These are phyloP conservation scores for Nemania sp. DNA, from an alignment of 2,329 filamentous ascomycete species.

Conservation along the genomic window DNA sequence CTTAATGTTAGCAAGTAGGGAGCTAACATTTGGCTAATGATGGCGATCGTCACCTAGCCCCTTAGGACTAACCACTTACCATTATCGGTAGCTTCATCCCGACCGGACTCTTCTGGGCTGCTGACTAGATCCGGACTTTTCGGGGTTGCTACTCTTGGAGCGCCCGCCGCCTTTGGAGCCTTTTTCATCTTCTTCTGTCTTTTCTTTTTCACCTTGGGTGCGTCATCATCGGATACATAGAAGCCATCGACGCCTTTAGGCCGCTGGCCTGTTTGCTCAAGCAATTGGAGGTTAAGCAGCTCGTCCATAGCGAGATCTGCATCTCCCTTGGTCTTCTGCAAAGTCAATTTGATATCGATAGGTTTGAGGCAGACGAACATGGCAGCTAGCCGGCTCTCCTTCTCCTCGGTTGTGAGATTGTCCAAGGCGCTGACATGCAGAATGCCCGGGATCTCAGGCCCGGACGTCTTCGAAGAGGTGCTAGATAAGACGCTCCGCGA, in stretches of 20 bases:
- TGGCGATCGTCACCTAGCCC: neutral
- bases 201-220: constrained; percentile 55
- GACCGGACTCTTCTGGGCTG: constrained; percentile 27
- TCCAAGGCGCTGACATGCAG: constrained; percentile 51
- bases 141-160: constrained; percentile 32
- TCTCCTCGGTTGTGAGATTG: constrained; percentile 67
- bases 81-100: constrained; percentile 31
- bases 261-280: constrained; percentile 74
- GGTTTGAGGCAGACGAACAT: constrained; percentile 79
- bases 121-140: constrained; percentile 27
- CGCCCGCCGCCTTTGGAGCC: constrained; percentile 41
- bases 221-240: constrained; percentile 65
- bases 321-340: constrained; percentile 76
- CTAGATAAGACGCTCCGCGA: constrained; percentile 42
- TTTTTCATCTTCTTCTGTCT: constrained; percentile 50
- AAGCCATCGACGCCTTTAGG: constrained; percentile 88
- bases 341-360: constrained; percentile 73
- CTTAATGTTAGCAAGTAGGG: constrained; percentile 30
- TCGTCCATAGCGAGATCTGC: constrained; percentile 80
- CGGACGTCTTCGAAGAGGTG: constrained; percentile 43
- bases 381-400: constrained; percentile 70
- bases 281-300: constrained; percentile 81
- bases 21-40: neutral
- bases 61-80: constrained; percentile 39
- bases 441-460: constrained; percentile 44